phyloP scores from a whole-genome alignment of 1,284 basidiomycete species.

The Puccinia horiana region DNA sequence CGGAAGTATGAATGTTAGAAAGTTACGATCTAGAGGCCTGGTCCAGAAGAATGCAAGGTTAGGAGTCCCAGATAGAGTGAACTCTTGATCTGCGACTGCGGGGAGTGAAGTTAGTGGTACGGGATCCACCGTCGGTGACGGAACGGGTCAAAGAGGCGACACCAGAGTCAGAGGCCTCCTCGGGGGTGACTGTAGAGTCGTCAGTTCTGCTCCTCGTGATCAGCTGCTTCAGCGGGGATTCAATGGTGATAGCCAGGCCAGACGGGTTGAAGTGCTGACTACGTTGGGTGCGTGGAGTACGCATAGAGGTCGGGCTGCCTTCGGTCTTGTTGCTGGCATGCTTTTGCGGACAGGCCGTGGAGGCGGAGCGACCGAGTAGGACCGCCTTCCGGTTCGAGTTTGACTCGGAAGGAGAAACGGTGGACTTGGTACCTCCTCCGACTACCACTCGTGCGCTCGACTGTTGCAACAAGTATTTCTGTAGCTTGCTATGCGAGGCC shows the following conservation, averaged over 20 bases:
- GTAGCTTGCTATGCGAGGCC: constrained; percentile 13
- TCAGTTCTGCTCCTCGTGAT: neutral
- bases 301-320: constrained; percentile 4
- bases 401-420: neutral
- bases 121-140: constrained; percentile 22
- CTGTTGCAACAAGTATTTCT: constrained; percentile 15
- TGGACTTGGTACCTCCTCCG: neutral
- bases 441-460: neutral
- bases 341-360: constrained; percentile 4
- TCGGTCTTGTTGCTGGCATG: neutral
- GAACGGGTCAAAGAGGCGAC: constrained; percentile 14
- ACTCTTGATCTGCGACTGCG: constrained; percentile 30
- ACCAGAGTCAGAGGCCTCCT: neutral
- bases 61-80: neutral
- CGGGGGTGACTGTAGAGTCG: neutral
- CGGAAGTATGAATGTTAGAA: no score
- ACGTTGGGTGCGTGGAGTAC: neutral
- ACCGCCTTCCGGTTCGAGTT: constrained; percentile 3
- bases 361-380: constrained; percentile 16
- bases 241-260: neutral
- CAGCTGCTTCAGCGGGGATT: neutral
- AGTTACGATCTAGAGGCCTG: no score
- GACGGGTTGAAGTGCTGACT: neutral
- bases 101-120: constrained; percentile 7
- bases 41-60: neutral